phyloP scores from a whole-genome alignment of 768 basidiomycete genomes.

The Harrya chromipes region DNA sequence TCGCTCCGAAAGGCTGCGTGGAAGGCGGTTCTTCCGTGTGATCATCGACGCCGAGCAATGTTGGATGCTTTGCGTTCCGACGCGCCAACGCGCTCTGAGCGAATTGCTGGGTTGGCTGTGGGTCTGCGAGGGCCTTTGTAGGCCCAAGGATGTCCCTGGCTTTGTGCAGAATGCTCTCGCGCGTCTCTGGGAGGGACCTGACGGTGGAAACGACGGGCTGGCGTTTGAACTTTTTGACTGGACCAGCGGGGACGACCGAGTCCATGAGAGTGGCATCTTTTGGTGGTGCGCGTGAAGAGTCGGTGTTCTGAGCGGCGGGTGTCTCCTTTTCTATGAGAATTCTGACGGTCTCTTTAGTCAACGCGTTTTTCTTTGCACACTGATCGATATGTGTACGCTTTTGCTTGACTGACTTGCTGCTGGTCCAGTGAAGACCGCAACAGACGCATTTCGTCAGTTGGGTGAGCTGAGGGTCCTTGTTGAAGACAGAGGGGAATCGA shows the following conservation, averaged over 20 bases:
- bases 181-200: constrained; percentile 44
- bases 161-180: constrained; percentile 38
- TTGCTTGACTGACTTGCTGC: constrained; percentile 56
- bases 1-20: constrained; percentile 42
- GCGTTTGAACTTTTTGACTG: constrained; percentile 45
- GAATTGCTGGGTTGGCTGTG: constrained; percentile 33
- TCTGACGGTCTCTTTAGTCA: constrained; percentile 53
- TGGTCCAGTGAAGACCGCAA: constrained; percentile 68
- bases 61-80: constrained; percentile 1
- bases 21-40: constrained; percentile 15
- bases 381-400: constrained; percentile 65
- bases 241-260: constrained; percentile 45
- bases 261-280: constrained; percentile 45
- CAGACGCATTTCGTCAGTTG: constrained; percentile 57
- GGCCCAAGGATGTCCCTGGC: constrained; percentile 36
- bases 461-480: constrained; percentile 36
- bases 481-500: neutral
- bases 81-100: constrained; percentile 29
- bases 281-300: too few relatives aligned
- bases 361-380: constrained; percentile 61
- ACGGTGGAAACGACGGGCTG: constrained; percentile 41
- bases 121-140: constrained; percentile 1
- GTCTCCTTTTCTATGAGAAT: constrained; percentile 52
- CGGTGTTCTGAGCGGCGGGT: neutral
- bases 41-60: neutral